phyloP scores from a whole-genome alignment of 179 eudicot species.

The Spergularia azorica region DNA sequence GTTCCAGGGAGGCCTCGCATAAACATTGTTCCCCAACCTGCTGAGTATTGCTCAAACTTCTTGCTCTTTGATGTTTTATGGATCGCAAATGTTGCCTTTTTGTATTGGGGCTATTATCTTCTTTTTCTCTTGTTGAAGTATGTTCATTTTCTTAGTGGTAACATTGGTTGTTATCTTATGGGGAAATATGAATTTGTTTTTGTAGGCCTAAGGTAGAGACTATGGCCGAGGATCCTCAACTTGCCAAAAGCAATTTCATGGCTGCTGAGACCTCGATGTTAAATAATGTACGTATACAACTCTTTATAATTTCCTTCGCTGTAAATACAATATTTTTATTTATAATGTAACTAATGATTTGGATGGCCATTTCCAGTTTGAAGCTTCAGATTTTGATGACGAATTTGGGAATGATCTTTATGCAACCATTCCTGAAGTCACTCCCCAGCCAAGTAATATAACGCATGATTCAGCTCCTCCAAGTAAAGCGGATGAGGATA shows the following conservation, averaged over 20 bases:
- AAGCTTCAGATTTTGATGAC: conserved; percentile 83
- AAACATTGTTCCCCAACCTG: conserved; percentile 74
- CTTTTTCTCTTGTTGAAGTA: background rate
- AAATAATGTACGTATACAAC: conserved; percentile 49
- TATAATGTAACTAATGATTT: background rate
- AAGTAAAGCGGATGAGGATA: conserved; percentile 83
- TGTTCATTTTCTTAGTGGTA: background rate
- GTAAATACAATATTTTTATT: background rate
- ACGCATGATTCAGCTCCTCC: conserved; percentile 59
- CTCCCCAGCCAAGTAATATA: conserved; percentile 48
- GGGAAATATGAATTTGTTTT: conserved; percentile 17
- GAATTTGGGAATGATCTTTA: conserved; percentile 84
- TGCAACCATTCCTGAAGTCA: conserved; percentile 65
- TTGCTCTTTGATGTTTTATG: conserved; percentile 22
- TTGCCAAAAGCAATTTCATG: conserved; percentile 42
- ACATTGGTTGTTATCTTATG: conserved; percentile 15
- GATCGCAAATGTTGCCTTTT: background rate
- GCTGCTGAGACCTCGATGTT: conserved; percentile 54
- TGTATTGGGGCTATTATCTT: background rate
- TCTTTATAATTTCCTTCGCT: no score
- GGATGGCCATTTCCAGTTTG: conserved; percentile 48
- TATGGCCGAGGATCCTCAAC: conserved; percentile 50
- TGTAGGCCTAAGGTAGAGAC: conserved; percentile 64
- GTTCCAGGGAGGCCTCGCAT: conserved; percentile 84
- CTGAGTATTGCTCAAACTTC: conserved; percentile 69